These are phyloP conservation scores for Colletotrichum neosansevieriae DNA, from an alignment of 2,329 filamentous ascomycete genomes.

Conservation along the genomic window DNA sequence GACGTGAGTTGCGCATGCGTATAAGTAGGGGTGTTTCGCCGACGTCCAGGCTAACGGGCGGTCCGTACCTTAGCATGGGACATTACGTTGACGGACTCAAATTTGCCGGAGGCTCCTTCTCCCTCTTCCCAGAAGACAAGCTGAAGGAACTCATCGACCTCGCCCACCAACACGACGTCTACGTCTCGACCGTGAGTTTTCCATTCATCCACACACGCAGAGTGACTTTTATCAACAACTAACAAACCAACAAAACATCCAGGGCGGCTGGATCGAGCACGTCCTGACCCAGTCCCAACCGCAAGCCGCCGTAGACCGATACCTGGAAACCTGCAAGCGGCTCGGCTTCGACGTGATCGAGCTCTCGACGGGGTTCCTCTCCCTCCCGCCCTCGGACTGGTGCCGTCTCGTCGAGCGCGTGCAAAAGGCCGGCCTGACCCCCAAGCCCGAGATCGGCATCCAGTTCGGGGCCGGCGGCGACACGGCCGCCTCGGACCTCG, in stretches of 20 bases:
- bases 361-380: slow-evolving; percentile 65
- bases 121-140: slow-evolving; percentile 55
- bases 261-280: slow-evolving; percentile 68
- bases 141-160: slow-evolving; percentile 14
- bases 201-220: not conserved
- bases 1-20: slow-evolving; percentile 52
- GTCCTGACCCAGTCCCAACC: slow-evolving; percentile 61
- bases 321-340: slow-evolving; percentile 64
- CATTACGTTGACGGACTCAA: slow-evolving; percentile 67
- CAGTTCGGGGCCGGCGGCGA: slow-evolving; percentile 69
- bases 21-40: rapidly evolving
- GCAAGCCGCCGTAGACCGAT: slow-evolving; percentile 60
- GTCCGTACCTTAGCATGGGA: slow-evolving; percentile 55
- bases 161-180: slow-evolving; percentile 48
- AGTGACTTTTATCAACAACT: not conserved
- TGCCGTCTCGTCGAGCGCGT: slow-evolving; percentile 61
- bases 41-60: not conserved
- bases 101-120: slow-evolving; percentile 66
- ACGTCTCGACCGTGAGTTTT: slow-evolving; percentile 62
- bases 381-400: slow-evolving; percentile 66
- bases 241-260: not conserved
- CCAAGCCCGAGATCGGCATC: slow-evolving; percentile 68
- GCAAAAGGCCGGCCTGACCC: slow-evolving; percentile 60
- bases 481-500: slow-evolving; percentile 59
- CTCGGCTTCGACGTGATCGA: slow-evolving; percentile 67